Base-by-base conservation (phyloP, 176 grass and related monocot species). In the Bonia amplexicaulis region DNA sequence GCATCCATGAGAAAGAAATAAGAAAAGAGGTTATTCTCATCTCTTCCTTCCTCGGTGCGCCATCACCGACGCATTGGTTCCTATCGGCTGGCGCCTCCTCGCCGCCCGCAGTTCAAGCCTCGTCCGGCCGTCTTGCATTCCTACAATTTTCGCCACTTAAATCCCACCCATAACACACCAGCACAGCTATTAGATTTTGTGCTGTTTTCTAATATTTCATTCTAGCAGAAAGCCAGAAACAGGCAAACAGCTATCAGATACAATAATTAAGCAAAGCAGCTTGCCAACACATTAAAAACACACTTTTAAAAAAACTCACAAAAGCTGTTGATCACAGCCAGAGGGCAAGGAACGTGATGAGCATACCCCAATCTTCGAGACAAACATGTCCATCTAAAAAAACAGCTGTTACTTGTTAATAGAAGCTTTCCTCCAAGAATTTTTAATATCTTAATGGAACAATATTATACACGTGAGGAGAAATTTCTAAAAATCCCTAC, bases 271-370 rank as follows among this genome's bases (percentile, higher is more conserved):
- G 10, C 29, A 66, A 81, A 27, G 84, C 69, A 71, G 40, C 84
- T 90, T 86, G 78, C 19, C 40, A 26, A 61, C 40, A 20, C 26
- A 60, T 25, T 84, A 33, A 59, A 45, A 52, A 84, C 12, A 80
- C 40, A 16, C 14, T 23, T 25, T 62, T 69, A 16, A 35, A 83
- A 80, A 46, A 0, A 19, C 11, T 0, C 8, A 68, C 29, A 17
- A 90, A 87, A 87, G 85, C 74, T 78, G 66, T 83, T 77, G 80
- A 78, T 44, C 66, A 53, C 66, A 79, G 51, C 73, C 72, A 35
- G 16, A 79, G 9, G 20, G 41, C 49, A 61, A 74, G 37, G 73
- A 87, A 87, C 89, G 87, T 87, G 89, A 74, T 3, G 49, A 80
- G 84, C 89, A 87, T 57, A 52, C 60, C 58, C n/a, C 7, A 25